Conservation (phyloP, 1,139 yeast genomes). For the Geotrichum carabidarum region DNA sequence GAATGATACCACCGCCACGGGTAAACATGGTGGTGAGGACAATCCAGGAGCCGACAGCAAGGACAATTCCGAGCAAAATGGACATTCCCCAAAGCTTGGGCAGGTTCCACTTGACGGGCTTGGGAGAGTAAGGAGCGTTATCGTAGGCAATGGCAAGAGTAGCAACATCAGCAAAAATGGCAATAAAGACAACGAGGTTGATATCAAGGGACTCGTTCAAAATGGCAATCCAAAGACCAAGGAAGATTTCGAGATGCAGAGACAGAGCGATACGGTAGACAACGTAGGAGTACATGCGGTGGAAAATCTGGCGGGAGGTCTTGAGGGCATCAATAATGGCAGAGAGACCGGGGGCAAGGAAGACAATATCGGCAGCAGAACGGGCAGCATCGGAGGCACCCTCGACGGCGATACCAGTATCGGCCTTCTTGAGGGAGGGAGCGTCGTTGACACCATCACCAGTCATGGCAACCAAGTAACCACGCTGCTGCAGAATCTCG, state of each 20-base stretch:
- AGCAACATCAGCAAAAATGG: slow-evolving; percentile 73
- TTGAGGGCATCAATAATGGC: slow-evolving; percentile 72
- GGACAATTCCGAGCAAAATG: slow-evolving; percentile 57
- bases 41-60: slow-evolving; percentile 71
- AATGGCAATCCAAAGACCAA: slow-evolving; percentile 71
- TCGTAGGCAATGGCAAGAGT: slow-evolving; percentile 75
- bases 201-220: slow-evolving; percentile 60
- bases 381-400: slow-evolving; percentile 80
- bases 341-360: slow-evolving; percentile 75
- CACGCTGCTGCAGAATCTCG: slow-evolving; percentile 70
- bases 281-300: slow-evolving; percentile 75
- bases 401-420: slow-evolving; percentile 77
- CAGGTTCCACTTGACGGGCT: slow-evolving; percentile 98
- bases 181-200: slow-evolving; percentile 67
- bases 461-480: slow-evolving; percentile 76
- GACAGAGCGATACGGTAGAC: slow-evolving; percentile 76
- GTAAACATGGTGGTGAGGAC: slow-evolving; percentile 66
- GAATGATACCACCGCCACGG: slow-evolving; percentile 57
- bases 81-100: slow-evolving; percentile 80
- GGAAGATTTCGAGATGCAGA: slow-evolving; percentile 65
- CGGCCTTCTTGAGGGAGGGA: slow-evolving; percentile 74
- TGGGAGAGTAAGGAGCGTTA: slow-evolving; percentile 93
- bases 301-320: slow-evolving; percentile 77
- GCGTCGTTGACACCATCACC: slow-evolving; percentile 82
- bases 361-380: slow-evolving; percentile 74